Evolutionary conservation across 2,329 filamentous ascomycete genomes (phyloP), one percentile per base, ranked within the genome.

Genomic region (Aspergillus piperis): DNA sequence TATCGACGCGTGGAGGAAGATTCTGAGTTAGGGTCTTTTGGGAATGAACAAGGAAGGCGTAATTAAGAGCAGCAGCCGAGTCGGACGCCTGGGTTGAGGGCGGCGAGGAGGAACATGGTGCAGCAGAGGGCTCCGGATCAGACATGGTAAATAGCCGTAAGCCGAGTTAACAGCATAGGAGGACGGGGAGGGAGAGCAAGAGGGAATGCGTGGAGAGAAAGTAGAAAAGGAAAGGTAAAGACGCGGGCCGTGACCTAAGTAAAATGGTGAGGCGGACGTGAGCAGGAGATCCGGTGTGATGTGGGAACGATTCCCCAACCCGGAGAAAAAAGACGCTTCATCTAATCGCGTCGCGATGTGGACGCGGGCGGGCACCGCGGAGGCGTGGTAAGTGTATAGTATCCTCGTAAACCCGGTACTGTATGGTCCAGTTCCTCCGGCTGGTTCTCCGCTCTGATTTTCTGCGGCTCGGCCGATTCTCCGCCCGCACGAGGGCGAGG

Each of bases 1-100:
- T 85, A 70, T 87, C 84, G 50, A 86, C 79, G 60, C 82, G 81
- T 25, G 84, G 83, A 51, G 83, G 83, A 30, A 85, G 77, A 44
- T 83, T 83, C 66, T 84, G 80, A 15, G 81, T 82, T 54, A 87
- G 72, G 15, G 83, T 85, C 63, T 82, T 80, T 59, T 84, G 81
- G 15, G 84, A 86, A 70, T 86, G 84, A 44, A 86, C 82, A n/a
- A 87, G 77, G 68, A 87, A 87, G 53, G 84, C 82, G 70, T 83
- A 82, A 57, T 74, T 77, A 15, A 73, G 68, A 58, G 71, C 69
- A 58, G 72, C 64, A 53, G 71, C 67, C 58, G 71, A 71, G 48
- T 75, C 74, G 51, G 70, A 68, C 36, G 70, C 61, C 62, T 71
- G 68, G 50, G 71, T 65, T 59, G 73, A 70, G 41, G 74, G 67